phyloP scores from a whole-genome alignment of 768 basidiomycete genomes.

The Pleurotus giganteus region DNA sequence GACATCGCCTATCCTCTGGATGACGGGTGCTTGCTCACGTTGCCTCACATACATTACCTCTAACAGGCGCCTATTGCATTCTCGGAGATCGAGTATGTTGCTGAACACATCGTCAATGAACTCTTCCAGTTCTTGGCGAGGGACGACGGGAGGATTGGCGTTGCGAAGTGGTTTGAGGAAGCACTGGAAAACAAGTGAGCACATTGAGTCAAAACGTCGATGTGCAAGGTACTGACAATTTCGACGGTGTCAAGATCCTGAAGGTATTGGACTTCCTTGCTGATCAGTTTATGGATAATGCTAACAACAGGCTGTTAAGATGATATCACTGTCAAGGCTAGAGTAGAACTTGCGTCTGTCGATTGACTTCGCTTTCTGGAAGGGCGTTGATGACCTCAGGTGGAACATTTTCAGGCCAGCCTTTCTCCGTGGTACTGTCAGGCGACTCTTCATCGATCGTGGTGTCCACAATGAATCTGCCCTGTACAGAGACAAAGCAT shows the following conservation, averaged over 20 bases:
- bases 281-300: conserved; percentile 86
- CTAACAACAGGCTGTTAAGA: conserved; percentile 22
- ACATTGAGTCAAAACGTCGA: neutral
- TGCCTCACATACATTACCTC: conserved; percentile 87
- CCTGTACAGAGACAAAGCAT: conserved; percentile 17
- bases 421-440: conserved; percentile 22
- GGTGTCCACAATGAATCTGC: conserved; percentile 28
- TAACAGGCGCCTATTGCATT: conserved; percentile 78
- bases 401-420: conserved; percentile 48
- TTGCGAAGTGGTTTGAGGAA: conserved; percentile 48
- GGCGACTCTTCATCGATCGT: conserved; percentile 29
- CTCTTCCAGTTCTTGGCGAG: conserved; percentile 58
- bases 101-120: conserved; percentile 91
- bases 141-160: conserved; percentile 42
- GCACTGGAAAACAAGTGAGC: neutral
- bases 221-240: conserved; percentile 33
- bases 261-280: conserved; percentile 86
- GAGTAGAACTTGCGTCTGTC: conserved; percentile 58
- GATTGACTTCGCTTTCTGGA: conserved; percentile 73
- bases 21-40: conserved; percentile 79
- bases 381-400: conserved; percentile 42
- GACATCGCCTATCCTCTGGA: conserved; percentile 84
- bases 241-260: conserved; percentile 86
- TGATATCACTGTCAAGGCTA: neutral
- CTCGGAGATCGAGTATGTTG: conserved; percentile 84